Base-by-base conservation (phyloP, 2,329 filamentous ascomycete species). In the Phyllosticta capitalensis region DNA sequence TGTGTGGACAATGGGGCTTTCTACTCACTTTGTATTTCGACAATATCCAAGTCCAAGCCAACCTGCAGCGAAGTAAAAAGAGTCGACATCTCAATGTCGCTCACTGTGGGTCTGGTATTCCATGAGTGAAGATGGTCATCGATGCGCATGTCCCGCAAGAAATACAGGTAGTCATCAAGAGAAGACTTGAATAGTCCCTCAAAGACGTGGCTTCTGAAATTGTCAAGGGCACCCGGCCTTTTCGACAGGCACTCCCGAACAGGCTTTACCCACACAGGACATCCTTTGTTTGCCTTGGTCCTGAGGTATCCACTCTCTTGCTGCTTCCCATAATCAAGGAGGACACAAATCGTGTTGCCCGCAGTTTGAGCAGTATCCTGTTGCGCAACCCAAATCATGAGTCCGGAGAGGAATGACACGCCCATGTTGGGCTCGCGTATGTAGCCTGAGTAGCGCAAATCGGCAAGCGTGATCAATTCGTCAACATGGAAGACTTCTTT, bases 401-500 rank as follows among this genome's bases (percentile, higher is more conserved):
- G 67, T 5, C 63, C 57, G 10, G 21, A 48, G 20, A 64, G 57
- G 49, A 69, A 62, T 22, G 56, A 56, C 45, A 21, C 54, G 19
- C 38, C 12, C 52, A 61, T 21, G 33, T 5, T 50, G 12, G 51
- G n/a, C 9, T n/a, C n/a, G n/a, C n/a, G n/a, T n/a, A n/a, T n/a
- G n/a, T n/a, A n/a, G n/a, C n/a, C n/a, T n/a, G 38, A 14, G 52
- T 17, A n/a, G 48, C 28, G n/a, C 55, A 48, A 57, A 22, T 55
- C 14, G 52, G 55, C 61, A 52, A 58, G 54, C 45, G 26, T 38
- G 30, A 65, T 74, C 59, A 75, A 62, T 19, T 68, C 58, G 5
- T 65, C 51, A 19, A 75, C 63, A 1, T 67, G 75, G 24, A 87
- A 72, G 12, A 85, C 76, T 1, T 76, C 74, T 68, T 88, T 90